phyloP scores from a whole-genome alignment of 257 asterid species.

The Solanum chiquidenum region DNA sequence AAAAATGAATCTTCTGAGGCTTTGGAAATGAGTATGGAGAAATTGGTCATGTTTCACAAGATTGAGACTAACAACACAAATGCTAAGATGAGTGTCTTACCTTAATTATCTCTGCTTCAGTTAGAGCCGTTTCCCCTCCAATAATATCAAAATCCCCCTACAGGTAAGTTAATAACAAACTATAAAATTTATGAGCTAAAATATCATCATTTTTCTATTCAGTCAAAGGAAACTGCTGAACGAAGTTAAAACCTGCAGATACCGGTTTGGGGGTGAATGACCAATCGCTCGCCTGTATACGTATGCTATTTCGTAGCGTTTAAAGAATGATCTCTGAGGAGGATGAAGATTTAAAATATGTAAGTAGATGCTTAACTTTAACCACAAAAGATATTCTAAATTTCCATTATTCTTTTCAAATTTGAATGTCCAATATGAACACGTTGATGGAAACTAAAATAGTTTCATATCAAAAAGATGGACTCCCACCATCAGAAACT shows the following conservation, averaged over 20 bases:
- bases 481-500: not conserved
- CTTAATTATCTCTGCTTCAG: slow-evolving; percentile 96
- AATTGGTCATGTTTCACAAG: not conserved
- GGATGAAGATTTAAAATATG: not conserved
- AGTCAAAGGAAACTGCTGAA: not conserved
- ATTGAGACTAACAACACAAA: not conserved
- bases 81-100: slow-evolving; percentile 22
- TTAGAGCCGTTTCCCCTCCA: slow-evolving; percentile 81
- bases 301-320: slow-evolving; percentile 76
- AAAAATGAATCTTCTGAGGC: not conserved
- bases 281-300: slow-evolving; percentile 90
- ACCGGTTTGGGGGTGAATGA: slow-evolving; percentile 92
- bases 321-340: slow-evolving; percentile 64
- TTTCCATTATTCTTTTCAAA: not conserved
- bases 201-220: not conserved
- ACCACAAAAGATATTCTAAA: not conserved
- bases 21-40: not conserved
- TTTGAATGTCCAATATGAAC: not conserved
- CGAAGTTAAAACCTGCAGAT: slow-evolving; percentile 64
- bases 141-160: slow-evolving; percentile 93
- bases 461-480: not conserved
- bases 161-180: slow-evolving; percentile 2
- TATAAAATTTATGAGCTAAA: not conserved
- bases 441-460: not conserved
- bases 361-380: not conserved